These are phyloP conservation scores for Aureoboletus auriporus DNA, from an alignment of 768 basidiomycete species.

Conservation along the genomic window DNA sequence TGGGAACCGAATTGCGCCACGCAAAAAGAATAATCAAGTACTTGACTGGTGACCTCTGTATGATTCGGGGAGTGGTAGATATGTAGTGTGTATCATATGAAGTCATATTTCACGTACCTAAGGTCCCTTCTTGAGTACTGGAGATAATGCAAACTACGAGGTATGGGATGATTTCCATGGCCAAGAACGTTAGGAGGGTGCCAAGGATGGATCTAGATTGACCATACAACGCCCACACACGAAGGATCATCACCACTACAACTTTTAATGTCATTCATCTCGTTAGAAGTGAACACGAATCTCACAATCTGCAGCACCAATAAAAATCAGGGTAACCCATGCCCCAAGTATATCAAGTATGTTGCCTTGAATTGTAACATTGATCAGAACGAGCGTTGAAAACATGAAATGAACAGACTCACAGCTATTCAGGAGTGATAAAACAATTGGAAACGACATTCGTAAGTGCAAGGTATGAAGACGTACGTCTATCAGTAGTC, in stretches of 20 bases:
- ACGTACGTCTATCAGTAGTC: neutral
- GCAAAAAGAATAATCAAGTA: neutral
- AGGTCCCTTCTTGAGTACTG: neutral
- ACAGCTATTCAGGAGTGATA: neutral
- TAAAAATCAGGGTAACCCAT: neutral
- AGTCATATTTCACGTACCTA: neutral
- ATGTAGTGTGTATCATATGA: neutral
- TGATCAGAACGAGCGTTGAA: neutral
- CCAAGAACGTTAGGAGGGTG: neutral
- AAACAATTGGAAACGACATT: too few species aligned
- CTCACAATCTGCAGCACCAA: neutral
- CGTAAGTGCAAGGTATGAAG: too few species aligned
- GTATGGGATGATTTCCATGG: neutral
- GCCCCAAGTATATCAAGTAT: neutral
- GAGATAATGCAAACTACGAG: neutral
- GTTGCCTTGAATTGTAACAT: neutral
- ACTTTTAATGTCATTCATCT: neutral
- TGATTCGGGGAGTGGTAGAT: neutral
- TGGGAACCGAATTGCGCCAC: too few species aligned
- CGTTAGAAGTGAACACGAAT: neutral
- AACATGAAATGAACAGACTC: neutral
- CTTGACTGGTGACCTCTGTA: neutral
- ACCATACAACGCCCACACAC: neutral
- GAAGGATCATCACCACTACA: neutral
- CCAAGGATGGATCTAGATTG: neutral